Conservation (phyloP, 1,284 basidiomycete genomes). For the Thelephora terrestris region DNA sequence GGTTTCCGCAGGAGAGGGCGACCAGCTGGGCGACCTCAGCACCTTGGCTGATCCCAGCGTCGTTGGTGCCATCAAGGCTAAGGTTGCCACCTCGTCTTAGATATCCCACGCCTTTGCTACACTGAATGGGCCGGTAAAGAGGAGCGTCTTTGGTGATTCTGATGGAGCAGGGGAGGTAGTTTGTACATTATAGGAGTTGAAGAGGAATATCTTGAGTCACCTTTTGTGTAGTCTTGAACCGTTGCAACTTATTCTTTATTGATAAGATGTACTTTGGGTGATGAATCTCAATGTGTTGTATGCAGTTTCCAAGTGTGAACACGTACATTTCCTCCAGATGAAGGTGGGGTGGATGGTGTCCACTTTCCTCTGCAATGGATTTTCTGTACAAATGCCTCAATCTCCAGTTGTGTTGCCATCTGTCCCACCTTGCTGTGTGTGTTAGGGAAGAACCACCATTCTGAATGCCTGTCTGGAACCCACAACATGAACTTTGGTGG, state of each 20-base stretch:
- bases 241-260: neutral
- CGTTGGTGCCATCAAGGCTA: slow-evolving; percentile 73
- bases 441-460: no score
- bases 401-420: no score
- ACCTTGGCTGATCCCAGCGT: slow-evolving; percentile 83
- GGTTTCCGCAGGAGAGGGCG: slow-evolving; percentile 88
- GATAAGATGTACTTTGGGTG: no score
- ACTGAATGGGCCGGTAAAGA: neutral
- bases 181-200: neutral
- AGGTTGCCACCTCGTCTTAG: slow-evolving; percentile 37
- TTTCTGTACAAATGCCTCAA: no score
- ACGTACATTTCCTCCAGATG: no score
- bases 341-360: no score
- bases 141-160: neutral
- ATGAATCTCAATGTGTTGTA: no score
- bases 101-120: neutral
- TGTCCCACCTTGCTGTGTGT: no score
- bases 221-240: neutral
- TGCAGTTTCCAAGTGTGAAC: no score
- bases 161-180: neutral
- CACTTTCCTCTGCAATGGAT: no score
- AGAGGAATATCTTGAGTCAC: neutral
- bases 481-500: no score
- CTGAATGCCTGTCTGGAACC: no score
- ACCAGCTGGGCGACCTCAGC: slow-evolving; percentile 88